Evolutionary conservation across 2,329 filamentous ascomycete genomes (phyloP).

Genomic region (Fusarium sterilihyphosum): DNA sequence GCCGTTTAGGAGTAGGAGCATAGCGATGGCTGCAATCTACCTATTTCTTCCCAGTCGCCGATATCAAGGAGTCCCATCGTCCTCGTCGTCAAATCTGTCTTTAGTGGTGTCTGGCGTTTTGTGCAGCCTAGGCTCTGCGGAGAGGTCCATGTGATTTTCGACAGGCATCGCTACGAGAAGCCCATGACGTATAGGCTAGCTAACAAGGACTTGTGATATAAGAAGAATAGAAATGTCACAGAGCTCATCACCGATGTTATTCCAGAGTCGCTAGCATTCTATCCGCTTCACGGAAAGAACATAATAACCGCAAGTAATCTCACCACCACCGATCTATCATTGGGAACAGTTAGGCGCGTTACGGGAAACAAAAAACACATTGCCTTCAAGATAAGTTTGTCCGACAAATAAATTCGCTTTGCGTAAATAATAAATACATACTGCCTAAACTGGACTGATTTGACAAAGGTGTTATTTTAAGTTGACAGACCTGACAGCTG

Average conservation of each 20-base stretch:
- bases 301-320: not conserved
- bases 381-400: not conserved
- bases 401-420: not conserved
- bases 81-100: not conserved
- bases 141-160: not conserved
- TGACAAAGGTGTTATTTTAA: too few relatives aligned
- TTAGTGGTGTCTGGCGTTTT: not conserved
- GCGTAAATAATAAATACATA: too few relatives aligned
- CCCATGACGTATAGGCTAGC: not conserved
- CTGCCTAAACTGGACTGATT: too few relatives aligned
- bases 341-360: not conserved
- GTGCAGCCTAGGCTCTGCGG: accelerated
- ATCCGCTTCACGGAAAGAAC: too few relatives aligned
- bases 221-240: not conserved
- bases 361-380: accelerated
- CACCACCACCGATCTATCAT: accelerated
- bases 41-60: not conserved
- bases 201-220: not conserved
- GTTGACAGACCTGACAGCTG: too few relatives aligned
- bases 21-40: not conserved
- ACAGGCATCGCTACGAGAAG: not conserved
- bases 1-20: not conserved
- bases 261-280: too few relatives aligned
- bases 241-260: accelerated
- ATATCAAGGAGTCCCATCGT: not conserved